These are phyloP conservation scores for Rhodotorula mucilaginosa DNA, from an alignment of 1,284 basidiomycete genomes.

Conservation along the genomic window DNA sequence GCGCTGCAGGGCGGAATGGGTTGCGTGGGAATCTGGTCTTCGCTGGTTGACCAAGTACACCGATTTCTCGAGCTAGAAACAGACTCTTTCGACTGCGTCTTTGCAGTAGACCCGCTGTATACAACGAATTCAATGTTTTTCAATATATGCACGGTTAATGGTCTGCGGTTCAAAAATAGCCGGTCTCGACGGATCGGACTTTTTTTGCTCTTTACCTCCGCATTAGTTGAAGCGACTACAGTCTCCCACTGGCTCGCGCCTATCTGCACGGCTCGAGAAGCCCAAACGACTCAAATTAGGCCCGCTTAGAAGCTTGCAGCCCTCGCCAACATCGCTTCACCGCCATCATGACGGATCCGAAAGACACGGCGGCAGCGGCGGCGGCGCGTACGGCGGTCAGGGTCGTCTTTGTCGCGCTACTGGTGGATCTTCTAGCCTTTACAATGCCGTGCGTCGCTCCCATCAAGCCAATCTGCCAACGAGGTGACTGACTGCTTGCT, in stretches of 20 bases:
- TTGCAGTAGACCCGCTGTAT: too few relatives aligned
- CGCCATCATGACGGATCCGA: too few relatives aligned
- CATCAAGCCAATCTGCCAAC: neutral
- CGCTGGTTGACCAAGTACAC: constrained; percentile 28
- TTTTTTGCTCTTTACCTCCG: too few relatives aligned
- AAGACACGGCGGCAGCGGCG: neutral
- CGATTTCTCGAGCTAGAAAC: constrained; percentile 5
- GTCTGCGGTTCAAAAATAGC: too few relatives aligned
- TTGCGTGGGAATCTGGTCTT: constrained; percentile 28
- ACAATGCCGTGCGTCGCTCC: constrained; percentile 37
- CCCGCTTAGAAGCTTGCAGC: neutral
- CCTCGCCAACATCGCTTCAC: neutral
- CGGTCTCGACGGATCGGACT: too few relatives aligned
- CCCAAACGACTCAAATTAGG: too few relatives aligned
- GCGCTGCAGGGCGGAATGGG: constrained; percentile 20
- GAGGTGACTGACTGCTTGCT: neutral
- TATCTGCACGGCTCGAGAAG: neutral
- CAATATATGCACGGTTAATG: neutral
- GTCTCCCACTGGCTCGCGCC: neutral
- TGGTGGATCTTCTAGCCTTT: constrained; percentile 42
- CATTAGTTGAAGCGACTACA: neutral
- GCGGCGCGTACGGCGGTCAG: constrained; percentile 23
- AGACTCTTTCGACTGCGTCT: too few relatives aligned
- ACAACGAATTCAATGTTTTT: neutral
- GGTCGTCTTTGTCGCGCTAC: constrained; percentile 37